Percentiles rank a stretch among this genome's conserved stretches.
Evolutionary conservation across 148 eudicot genomes (phyloP).

Genomic region (Rhododendron simsii): DNA sequence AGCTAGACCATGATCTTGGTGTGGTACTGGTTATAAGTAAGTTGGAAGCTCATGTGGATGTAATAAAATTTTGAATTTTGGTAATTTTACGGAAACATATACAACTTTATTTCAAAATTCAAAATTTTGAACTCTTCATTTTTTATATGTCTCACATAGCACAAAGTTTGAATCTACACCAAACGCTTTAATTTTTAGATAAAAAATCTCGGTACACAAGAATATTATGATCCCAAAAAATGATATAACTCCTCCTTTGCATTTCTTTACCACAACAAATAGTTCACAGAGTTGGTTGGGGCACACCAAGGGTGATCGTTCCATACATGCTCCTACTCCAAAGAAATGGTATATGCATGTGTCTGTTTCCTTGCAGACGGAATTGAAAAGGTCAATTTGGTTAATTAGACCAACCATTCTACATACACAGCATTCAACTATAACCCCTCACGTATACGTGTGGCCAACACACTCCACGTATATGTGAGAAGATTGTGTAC

Average conservation of each 20-base stretch:
- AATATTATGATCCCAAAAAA: not conserved
- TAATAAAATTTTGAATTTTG: not conserved
- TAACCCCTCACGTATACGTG: too few species aligned
- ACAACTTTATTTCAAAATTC: not conserved
- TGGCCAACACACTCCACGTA: too few species aligned
- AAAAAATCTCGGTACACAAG: too few species aligned
- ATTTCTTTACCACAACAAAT: not conserved
- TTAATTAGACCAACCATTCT: too few species aligned
- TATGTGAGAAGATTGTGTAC: too few species aligned
- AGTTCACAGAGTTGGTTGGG: not conserved
- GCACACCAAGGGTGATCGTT: not conserved
- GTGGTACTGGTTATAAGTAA: not conserved
- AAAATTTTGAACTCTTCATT: not conserved
- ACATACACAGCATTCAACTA: too few species aligned
- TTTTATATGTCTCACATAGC: not conserved
- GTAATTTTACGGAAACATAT: not conserved
- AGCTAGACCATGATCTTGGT: constrained; percentile 17
- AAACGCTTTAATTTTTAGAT: not conserved
- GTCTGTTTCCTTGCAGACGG: not conserved
- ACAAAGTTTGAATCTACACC: not conserved
- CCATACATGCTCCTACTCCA: not conserved
- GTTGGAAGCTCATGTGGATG: not conserved
- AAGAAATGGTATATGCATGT: constrained; percentile 4
- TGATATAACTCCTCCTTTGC: not conserved
- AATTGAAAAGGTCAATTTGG: not conserved